Conservation (phyloP, 1,284 basidiomycete genomes). For the Xerocomus cyaneibrunnescens region DNA sequence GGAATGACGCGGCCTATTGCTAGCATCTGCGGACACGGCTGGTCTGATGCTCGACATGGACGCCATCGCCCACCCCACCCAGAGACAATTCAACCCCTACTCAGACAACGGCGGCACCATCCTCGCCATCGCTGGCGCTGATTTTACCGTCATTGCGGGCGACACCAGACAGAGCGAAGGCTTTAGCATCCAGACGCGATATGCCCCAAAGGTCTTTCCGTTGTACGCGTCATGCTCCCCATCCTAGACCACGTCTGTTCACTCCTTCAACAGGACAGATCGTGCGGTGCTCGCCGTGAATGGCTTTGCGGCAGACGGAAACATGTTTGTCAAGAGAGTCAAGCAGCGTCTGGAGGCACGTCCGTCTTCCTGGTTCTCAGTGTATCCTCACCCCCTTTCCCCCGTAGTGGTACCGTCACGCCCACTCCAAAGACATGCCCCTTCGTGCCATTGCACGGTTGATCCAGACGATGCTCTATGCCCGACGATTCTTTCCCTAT, state of each 20-base stretch:
- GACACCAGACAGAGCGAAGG: conserved; percentile 95
- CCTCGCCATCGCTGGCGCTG: conserved; percentile 88
- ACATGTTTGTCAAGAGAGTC: conserved; percentile 94
- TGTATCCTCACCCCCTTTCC: conserved; percentile 7
- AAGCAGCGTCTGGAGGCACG: conserved; percentile 88
- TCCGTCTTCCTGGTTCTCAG: conserved; percentile 9
- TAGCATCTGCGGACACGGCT: neutral
- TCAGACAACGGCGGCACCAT: conserved; percentile 92
- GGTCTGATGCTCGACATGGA: conserved; percentile 37
- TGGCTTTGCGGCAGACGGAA: conserved; percentile 93
- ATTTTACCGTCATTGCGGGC: conserved; percentile 91
- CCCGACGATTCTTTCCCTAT: conserved; percentile 93
- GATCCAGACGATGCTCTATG: conserved; percentile 96
- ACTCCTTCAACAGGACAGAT: conserved; percentile 66
- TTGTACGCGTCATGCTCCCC: conserved; percentile 47
- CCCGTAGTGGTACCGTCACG: conserved; percentile 88
- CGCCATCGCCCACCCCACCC: conserved; percentile 45
- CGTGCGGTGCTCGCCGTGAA: conserved; percentile 91
- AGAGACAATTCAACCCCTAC: conserved; percentile 83
- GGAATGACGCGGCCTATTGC: conserved; percentile 34
- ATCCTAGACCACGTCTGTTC: conserved; percentile 2
- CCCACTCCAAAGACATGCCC: conserved; percentile 92
- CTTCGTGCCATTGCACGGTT: conserved; percentile 89
- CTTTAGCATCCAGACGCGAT: conserved; percentile 93
- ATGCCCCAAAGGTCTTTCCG: conserved; percentile 89